These are phyloP conservation scores for Fusarium globosum DNA, from an alignment of 2,329 filamentous ascomycete genomes.

Conservation along the genomic window DNA sequence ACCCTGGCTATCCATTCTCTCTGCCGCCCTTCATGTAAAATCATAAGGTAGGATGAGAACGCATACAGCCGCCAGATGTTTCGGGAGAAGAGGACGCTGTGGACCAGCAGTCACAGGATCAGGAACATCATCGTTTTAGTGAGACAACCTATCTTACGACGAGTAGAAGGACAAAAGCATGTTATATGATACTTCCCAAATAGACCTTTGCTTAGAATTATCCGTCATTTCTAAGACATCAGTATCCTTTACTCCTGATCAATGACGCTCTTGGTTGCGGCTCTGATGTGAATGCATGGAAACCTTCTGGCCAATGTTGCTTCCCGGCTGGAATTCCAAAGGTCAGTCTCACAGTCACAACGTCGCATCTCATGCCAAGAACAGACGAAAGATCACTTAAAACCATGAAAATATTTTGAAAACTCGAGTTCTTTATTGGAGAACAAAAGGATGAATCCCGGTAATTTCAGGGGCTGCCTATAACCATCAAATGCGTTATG, in stretches of 20 bases:
- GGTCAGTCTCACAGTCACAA: not conserved
- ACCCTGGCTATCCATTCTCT: slow-evolving; percentile 92
- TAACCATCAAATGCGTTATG: slow-evolving; percentile 53
- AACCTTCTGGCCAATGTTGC: not conserved
- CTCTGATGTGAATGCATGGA: not conserved
- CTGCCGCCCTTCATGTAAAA: slow-evolving; percentile 84
- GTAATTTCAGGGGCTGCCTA: slow-evolving; percentile 53
- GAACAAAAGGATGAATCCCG: slow-evolving; percentile 55
- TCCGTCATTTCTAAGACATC: too few relatives aligned
- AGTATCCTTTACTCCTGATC: not conserved
- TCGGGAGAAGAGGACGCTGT: not conserved
- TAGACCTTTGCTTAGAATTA: slow-evolving; percentile 15
- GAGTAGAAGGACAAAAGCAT: slow-evolving; percentile 4
- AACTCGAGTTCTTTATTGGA: slow-evolving; percentile 53
- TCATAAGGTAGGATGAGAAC: not conserved
- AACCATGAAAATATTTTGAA: slow-evolving; percentile 34
- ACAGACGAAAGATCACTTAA: not conserved
- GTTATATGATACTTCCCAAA: slow-evolving; percentile 14
- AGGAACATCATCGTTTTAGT: not conserved
- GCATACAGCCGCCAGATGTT: not conserved
- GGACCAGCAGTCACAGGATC: not conserved
- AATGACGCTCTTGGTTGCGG: not conserved
- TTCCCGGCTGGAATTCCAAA: not conserved
- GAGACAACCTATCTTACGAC: not conserved
- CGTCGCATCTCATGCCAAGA: not conserved